phyloP scores from a whole-genome alignment of 768 basidiomycete genomes.

The Sutorius australiensis region DNA sequence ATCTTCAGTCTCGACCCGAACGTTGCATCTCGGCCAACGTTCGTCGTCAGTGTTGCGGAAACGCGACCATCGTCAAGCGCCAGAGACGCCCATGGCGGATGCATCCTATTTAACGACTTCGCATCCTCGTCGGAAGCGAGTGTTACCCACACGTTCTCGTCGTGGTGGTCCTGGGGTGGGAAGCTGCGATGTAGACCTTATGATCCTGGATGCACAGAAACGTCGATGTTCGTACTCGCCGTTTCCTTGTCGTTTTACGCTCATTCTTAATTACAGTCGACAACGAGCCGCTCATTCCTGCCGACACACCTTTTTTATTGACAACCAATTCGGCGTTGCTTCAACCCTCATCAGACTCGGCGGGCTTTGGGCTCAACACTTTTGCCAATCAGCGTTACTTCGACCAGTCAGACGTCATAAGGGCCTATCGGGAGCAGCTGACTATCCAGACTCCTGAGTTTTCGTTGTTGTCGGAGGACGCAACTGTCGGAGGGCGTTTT shows the following conservation, averaged over 20 bases:
- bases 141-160: constrained; percentile 75
- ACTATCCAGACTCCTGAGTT: constrained; percentile 80
- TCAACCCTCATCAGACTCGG: constrained; percentile 36
- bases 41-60: constrained; percentile 4
- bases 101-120: constrained; percentile 31
- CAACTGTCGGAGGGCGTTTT: constrained; percentile 62
- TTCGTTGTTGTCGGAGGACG: constrained; percentile 42
- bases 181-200: constrained; percentile 71
- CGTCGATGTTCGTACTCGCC: constrained; percentile 58
- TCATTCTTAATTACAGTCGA: constrained; percentile 47
- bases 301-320: constrained; percentile 60
- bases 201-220: constrained; percentile 80
- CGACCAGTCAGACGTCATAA: constrained; percentile 71
- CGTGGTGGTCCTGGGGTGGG: constrained; percentile 81
- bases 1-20: constrained; percentile 3
- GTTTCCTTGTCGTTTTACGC: constrained; percentile 10
- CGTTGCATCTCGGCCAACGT: neutral
- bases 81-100: constrained; percentile 30
- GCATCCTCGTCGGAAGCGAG: constrained; percentile 64
- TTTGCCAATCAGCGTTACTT: constrained; percentile 71
- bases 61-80: constrained; percentile 13
- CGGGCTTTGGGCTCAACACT: constrained; percentile 47
- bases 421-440: constrained; percentile 63
- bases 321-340: constrained; percentile 65
- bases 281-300: constrained; percentile 67